phyloP scores from a whole-genome alignment of 495 filamentous ascomycete species.

The Hypoxylon fuscum region DNA sequence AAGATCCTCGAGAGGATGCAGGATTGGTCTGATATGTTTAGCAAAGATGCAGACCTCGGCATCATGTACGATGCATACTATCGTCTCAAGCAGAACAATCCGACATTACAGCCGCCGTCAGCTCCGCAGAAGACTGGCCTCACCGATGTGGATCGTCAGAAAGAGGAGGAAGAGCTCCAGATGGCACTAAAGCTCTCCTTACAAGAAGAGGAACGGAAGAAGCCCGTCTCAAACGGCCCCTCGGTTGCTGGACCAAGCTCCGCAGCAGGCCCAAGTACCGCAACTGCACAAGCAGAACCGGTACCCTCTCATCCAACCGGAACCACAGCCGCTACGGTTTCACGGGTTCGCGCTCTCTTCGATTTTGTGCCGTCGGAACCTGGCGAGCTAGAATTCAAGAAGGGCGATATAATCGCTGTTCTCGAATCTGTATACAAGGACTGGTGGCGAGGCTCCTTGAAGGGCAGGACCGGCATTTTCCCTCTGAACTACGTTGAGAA shows the following conservation, averaged over 20 bases:
- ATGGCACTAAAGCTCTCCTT: constrained; percentile 93
- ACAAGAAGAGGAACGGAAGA: constrained; percentile 75
- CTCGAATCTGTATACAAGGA: constrained; percentile 98
- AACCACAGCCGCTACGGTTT: constrained; percentile 97
- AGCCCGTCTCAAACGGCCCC: constrained; percentile 40
- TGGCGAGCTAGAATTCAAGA: constrained; percentile 93
- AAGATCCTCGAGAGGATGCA: constrained; percentile 97
- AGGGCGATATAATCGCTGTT: constrained; percentile 96
- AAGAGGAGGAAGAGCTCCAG: constrained; percentile 97
- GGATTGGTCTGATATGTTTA: constrained; percentile 96
- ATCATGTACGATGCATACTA: constrained; percentile 97
- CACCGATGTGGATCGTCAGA: constrained; percentile 87
- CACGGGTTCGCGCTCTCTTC: constrained; percentile 89
- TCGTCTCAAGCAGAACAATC: constrained; percentile 85
- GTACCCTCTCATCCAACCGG: constrained; percentile 56
- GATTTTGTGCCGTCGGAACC: constrained; percentile 95
- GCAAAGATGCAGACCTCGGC: constrained; percentile 87
- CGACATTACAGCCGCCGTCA: constrained; percentile 88
- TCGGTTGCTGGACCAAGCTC: constrained; percentile 47
- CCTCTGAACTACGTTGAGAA: constrained; percentile 99
- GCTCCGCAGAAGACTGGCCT: constrained; percentile 92
- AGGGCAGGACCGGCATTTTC: constrained; percentile 96
- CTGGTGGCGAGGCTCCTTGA: constrained; percentile 97
- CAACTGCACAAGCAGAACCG: constrained; percentile 40
- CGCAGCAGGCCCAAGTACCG: constrained; percentile 33